Evolutionary conservation across 129 eudicot genomes (phyloP), one percentile per base, ranked within the genome.

Genomic region (Escallonia herrerae): DNA sequence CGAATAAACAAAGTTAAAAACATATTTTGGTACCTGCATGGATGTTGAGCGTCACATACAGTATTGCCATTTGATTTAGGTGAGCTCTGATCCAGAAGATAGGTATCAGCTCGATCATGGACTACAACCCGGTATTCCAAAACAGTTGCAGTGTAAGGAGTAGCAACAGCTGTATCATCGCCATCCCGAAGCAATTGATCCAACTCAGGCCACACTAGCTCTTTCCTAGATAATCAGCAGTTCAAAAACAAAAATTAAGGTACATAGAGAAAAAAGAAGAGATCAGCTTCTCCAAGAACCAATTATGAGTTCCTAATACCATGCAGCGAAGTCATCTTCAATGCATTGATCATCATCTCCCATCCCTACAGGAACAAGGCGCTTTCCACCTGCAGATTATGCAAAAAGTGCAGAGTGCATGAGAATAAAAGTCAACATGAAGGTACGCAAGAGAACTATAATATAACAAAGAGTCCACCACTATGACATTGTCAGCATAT

Each of bases 271-370:
- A 46, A 14, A 33, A n/a, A 68, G 37, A 7, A 41, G 40, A 45
- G 37, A 42, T 8, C 3, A 45, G 15, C 40, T 7, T 56, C 46
- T 50, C 51, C 22, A 65, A 8, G 72, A 6, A 11, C 33, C 13
- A 43, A 12, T 33, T 15, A 7, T 48, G 43, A 13, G 13, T 33
- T 56, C 40, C 13, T 47, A 51, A 40, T 88, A 93, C 98, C 98
- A 93, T 79, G 98, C 95, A 47, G 82, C 10, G 60, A 93, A 93
- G 76, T 93, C 98, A 80, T 93, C 98, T 77, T 93, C 98, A 72
- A 93, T 93, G 81, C 91, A 85, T 54, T 88, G 96, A 76, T 89
- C 98, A 79, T 93, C 98, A 56, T 93, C 98, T 62, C 98, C 98
- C 66, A 93, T 88, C 54, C 98, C 98, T 63, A 93, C 87, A 33